These are phyloP conservation scores for Phycomyces blakesleeanus DNA, from an alignment of 192 early-diverging fungal species.

Conservation along the genomic window DNA sequence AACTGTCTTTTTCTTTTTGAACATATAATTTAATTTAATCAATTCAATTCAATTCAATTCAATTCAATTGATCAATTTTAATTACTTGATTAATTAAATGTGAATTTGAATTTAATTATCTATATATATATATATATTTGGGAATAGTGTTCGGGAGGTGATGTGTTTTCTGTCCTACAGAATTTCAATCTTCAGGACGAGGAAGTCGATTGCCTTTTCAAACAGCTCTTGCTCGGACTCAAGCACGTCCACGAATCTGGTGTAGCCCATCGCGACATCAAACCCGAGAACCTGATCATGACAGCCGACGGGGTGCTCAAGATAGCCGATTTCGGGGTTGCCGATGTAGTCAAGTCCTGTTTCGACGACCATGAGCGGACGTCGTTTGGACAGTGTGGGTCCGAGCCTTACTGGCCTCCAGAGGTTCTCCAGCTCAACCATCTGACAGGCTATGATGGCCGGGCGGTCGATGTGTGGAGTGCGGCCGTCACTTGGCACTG, in stretches of 20 bases:
- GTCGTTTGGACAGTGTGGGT: conserved; percentile 86
- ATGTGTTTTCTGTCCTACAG: conserved; percentile 82
- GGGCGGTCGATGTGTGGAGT: conserved; percentile 16
- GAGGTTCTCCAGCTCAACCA: conserved; percentile 38
- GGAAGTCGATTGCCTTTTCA: conserved; percentile 91
- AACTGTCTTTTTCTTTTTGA: too few species aligned
- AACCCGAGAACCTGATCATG: conserved; percentile 86
- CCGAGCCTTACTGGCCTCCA: conserved; percentile 94
- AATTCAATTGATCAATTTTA: too few species aligned
- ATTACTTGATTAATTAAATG: too few species aligned
- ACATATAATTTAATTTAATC: too few species aligned
- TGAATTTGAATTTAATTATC: too few species aligned
- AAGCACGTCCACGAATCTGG: conserved; percentile 88
- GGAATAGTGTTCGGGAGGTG: conserved; percentile 86
- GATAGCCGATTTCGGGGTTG: conserved; percentile 97
- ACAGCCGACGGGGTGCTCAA: conserved; percentile 75
- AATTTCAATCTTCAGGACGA: conserved; percentile 61
- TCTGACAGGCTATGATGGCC: conserved; percentile 1
- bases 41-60: too few species aligned
- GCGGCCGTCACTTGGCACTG: conserved; percentile 89
- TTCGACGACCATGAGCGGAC: conserved; percentile 70
- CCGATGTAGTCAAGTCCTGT: conserved; percentile 84
- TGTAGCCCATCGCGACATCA: conserved; percentile 90
- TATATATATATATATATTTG: too few species aligned
- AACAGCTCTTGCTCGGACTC: conserved; percentile 87